phyloP scores from a whole-genome alignment of 108 stramenopile species.

The Cylindrotheca fusiformis region DNA sequence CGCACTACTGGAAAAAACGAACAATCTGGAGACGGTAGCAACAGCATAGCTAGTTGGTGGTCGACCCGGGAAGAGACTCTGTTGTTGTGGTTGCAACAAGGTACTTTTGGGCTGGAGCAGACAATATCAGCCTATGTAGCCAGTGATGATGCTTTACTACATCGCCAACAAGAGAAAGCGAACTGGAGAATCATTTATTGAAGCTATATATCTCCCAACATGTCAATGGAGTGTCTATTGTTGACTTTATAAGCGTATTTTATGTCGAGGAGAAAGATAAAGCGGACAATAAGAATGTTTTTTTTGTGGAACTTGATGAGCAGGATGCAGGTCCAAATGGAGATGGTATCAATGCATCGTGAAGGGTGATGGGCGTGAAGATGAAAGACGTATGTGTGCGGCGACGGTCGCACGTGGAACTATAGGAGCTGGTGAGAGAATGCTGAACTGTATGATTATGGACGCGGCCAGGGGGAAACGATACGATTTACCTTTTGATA shows the following conservation, averaged over 20 bases:
- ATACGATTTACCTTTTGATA: slow-evolving; percentile 91
- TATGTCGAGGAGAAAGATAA: slow-evolving; percentile 66
- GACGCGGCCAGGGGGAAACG: too few relatives aligned
- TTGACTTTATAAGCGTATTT: slow-evolving; percentile 96
- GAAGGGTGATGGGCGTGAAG: too few relatives aligned
- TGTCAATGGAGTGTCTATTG: slow-evolving; percentile 96
- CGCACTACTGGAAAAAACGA: slow-evolving; percentile 79
- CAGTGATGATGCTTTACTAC: slow-evolving; percentile 87
- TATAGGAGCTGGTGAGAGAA: slow-evolving; percentile 97
- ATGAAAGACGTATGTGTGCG: slow-evolving; percentile 92
- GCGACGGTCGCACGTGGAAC: slow-evolving; percentile 84
- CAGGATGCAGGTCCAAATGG: slow-evolving; percentile 74
- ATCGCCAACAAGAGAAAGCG: slow-evolving; percentile 50
- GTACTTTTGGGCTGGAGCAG: slow-evolving; percentile 99
- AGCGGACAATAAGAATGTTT: slow-evolving; percentile 50
- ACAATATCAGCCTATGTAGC: slow-evolving; percentile 97
- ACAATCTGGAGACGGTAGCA: slow-evolving; percentile 52
- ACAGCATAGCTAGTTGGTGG: slow-evolving; percentile 42
- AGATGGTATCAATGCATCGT: slow-evolving; percentile 99
- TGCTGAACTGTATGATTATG: slow-evolving; percentile 99
- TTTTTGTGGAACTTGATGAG: slow-evolving; percentile 64
- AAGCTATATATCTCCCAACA: slow-evolving; percentile 92
- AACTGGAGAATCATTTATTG: slow-evolving; percentile 85
- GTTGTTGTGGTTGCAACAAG: slow-evolving; percentile 95
- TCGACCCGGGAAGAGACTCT: slow-evolving; percentile 55